Percentiles rank a stretch among this genome's conserved stretches.
These are phyloP conservation scores for Geotrichum carabidarum DNA, from an alignment of 1,139 yeast species.

Conservation along the genomic window DNA sequence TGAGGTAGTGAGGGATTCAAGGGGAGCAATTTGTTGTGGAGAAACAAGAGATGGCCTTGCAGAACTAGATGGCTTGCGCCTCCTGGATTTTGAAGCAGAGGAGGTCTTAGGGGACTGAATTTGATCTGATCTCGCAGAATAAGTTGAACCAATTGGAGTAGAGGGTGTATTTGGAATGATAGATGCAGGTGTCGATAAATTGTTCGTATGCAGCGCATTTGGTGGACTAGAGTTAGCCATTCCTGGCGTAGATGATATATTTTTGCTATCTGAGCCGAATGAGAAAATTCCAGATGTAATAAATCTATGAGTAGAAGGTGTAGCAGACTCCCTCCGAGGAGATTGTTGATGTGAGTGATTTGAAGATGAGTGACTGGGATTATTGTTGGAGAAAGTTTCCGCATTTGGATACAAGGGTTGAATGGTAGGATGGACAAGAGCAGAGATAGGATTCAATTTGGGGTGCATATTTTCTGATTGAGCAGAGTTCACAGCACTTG, in stretches of 20 bases:
- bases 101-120: background rate
- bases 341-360: too few species aligned
- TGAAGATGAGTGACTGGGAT: too few species aligned
- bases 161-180: background rate
- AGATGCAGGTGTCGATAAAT: background rate
- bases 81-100: constrained; percentile 3
- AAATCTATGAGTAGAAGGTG: too few species aligned
- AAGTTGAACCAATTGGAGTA: background rate
- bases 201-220: too few species aligned
- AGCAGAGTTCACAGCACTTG: background rate
- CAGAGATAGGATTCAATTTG: constrained; percentile 2
- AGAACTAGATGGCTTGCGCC: constrained; percentile 16
- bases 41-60: constrained; percentile 2
- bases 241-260: too few species aligned
- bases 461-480: background rate
- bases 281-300: too few species aligned
- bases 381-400: too few species aligned
- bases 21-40: constrained; percentile 15
- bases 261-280: too few species aligned
- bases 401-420: background rate
- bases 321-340: too few species aligned
- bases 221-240: too few species aligned
- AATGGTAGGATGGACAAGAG: constrained; percentile 1
- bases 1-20: background rate
- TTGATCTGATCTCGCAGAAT: too few species aligned